Base-by-base conservation (phyloP, 202 grass and related monocot genomes). In the Digitaria exilis region DNA sequence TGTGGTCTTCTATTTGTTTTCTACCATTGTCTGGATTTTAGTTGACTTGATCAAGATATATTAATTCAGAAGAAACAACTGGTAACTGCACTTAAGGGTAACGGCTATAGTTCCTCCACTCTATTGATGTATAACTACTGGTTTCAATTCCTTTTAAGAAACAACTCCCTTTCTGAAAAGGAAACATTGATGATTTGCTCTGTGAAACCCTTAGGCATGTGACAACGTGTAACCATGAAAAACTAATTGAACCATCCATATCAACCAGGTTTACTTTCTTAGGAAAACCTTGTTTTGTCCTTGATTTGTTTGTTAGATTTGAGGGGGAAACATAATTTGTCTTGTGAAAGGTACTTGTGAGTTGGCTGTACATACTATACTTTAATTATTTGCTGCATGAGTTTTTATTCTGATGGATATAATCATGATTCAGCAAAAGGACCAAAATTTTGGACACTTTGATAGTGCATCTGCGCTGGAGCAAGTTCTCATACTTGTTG, bases 401-500 rank as follows among this genome's bases (percentile, higher is more conserved):
- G 50, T 29, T 81, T 25, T 26, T 76, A 55, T 72, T 52, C 44
- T 88, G 46, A 84, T 67, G 66, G 51, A 75, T 76, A 46, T 80
- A 43, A 60, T 67, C 28, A 19, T 88, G 49, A 54, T 92, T 89
- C 91, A 99, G 96, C 85, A 89, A 84, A 84, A 89, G n/a, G 87
- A 74, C 64, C 84, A 71, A 71, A 64, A 88, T 81, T 81, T 87
- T 37, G 74, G 75, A 65, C 76, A 77, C 51, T 51, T 22, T 89
- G 42, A 71, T 65, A 84, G 63, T 76, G 80, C 72, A 68, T 99
- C 91, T 83, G 78, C 84, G 4, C 80, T 99, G 66, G 96, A 99
- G 49, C 89, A 90, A 87, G 89, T 92, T 84, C 75, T 99, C 59
- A 84, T 77, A 45, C 83, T 87, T 84, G 78, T 89, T 92, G 86